These are phyloP conservation scores for Phytopythium sindhum DNA, from an alignment of 352 stramenopile species.

Conservation along the genomic window DNA sequence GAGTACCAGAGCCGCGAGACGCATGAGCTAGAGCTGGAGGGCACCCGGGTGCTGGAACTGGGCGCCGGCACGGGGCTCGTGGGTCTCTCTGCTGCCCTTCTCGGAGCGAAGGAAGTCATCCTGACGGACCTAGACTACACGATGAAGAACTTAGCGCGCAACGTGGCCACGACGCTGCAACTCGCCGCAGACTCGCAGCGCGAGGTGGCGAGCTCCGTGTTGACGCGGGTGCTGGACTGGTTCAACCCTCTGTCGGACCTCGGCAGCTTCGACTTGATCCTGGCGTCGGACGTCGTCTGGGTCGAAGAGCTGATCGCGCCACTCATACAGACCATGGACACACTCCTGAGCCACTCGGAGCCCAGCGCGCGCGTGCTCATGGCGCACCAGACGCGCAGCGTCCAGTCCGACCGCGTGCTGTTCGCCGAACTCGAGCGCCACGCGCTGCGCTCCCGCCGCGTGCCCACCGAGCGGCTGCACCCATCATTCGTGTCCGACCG, in stretches of 20 bases:
- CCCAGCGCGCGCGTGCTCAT: conserved; percentile 48
- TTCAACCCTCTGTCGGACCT: conserved; percentile 53
- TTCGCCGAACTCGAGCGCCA: conserved; percentile 44
- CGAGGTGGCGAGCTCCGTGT: conserved; percentile 11
- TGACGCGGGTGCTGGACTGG: conserved; percentile 59
- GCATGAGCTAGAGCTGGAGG: conserved; percentile 16
- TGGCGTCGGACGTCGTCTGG: conserved; percentile 91
- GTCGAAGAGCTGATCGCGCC: conserved; percentile 83
- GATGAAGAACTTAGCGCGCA: conserved; percentile 71
- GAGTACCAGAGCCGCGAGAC: conserved; percentile 40
- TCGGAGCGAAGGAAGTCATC: conserved; percentile 71
- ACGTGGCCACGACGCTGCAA: conserved; percentile 40
- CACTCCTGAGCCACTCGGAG: conserved; percentile 35
- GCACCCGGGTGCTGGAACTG: conserved; percentile 70
- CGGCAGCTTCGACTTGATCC: conserved; percentile 69
- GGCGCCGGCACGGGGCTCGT: conserved; percentile 85
- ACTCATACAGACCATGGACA: conserved; percentile 73
- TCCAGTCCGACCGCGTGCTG: conserved; percentile 52
- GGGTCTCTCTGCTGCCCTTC: conserved; percentile 71
- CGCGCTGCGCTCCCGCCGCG: conserved; percentile 10
- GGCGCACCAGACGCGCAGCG: conserved; percentile 69
- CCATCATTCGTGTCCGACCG: conserved; percentile 13
- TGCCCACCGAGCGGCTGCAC: conserved; percentile 13
- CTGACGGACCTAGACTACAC: conserved; percentile 88
- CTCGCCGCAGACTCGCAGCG: conserved; percentile 13